A percentile compares a stretch with the other conserved stretches of the same genome.
Evolutionary conservation across 495 filamentous ascomycete genomes (phyloP).

Genomic region (Terfezia boudieri): DNA sequence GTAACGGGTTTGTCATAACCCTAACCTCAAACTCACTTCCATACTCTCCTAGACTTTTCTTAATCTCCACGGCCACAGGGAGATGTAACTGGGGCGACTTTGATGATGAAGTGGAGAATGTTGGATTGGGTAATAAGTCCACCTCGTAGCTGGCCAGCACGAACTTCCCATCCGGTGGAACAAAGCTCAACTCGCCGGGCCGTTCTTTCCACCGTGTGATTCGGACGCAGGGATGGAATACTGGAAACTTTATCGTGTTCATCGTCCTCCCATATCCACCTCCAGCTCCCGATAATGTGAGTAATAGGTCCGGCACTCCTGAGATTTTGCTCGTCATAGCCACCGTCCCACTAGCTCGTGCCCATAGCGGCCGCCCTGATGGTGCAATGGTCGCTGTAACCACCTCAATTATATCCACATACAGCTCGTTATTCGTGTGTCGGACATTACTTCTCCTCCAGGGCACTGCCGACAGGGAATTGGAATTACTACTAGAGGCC

Average conservation of each 20-base stretch:
- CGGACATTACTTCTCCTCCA: slow-evolving; percentile 85
- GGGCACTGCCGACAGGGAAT: slow-evolving; percentile 38
- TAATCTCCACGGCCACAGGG: slow-evolving; percentile 60
- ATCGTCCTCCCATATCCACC: slow-evolving; percentile 24
- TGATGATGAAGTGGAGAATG: slow-evolving; percentile 3
- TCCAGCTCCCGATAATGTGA: slow-evolving; percentile 56
- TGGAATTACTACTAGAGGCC: slow-evolving; percentile 5
- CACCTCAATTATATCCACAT: slow-evolving; percentile 87
- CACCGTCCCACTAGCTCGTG: slow-evolving; percentile 77
- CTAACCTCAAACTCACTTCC: slow-evolving; percentile 80
- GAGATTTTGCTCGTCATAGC: slow-evolving; percentile 90
- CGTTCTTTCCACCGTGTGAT: slow-evolving; percentile 64
- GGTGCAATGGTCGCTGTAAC: slow-evolving; percentile 71
- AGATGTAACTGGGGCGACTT: slow-evolving; percentile 43
- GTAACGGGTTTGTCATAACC: slow-evolving; percentile 44
- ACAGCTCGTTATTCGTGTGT: slow-evolving; percentile 91
- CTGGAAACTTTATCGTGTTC: slow-evolving; percentile 59
- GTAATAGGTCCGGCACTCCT: slow-evolving; percentile 68
- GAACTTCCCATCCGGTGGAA: slow-evolving; percentile 91
- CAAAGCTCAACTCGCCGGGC: slow-evolving; percentile 78
- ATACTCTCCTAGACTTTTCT: slow-evolving; percentile 46
- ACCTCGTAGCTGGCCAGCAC: slow-evolving; percentile 88
- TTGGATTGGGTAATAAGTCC: slow-evolving; percentile 49
- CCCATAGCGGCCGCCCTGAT: slow-evolving; percentile 65
- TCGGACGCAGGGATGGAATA: slow-evolving; percentile 91